Evolutionary conservation across 2,329 filamentous ascomycete species (phyloP).

Genomic region (Pseudogymnoascus sp.): DNA sequence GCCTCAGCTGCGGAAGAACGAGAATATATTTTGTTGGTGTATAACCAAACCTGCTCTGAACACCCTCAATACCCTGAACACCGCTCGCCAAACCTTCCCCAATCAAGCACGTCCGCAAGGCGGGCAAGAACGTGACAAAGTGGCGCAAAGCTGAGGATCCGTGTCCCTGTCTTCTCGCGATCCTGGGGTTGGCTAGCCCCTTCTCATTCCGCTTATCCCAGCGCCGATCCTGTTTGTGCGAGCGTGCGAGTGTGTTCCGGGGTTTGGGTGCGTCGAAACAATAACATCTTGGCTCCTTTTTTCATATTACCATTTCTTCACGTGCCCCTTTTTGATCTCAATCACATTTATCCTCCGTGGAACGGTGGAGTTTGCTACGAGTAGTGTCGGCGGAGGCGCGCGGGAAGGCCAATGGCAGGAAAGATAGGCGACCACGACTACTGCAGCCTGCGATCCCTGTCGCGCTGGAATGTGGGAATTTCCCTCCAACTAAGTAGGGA

Average conservation of each 20-base stretch:
- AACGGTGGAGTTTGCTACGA: background rate
- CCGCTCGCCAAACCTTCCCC: background rate
- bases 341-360: background rate
- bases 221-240: slow-evolving; percentile 5
- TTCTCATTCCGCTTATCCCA: background rate
- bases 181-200: background rate
- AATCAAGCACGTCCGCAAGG: background rate
- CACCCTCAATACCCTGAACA: background rate
- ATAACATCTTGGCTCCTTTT: background rate
- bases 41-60: background rate
- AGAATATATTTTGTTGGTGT: background rate
- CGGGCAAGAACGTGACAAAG: background rate
- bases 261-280: background rate
- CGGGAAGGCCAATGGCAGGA: slow-evolving; percentile 1
- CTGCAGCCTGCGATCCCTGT: slow-evolving; percentile 6
- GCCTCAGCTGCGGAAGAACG: background rate
- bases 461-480: slow-evolving; percentile 6
- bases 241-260: background rate
- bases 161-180: background rate
- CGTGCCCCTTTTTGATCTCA: too few relatives aligned
- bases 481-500: background rate
- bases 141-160: slow-evolving; percentile 6
- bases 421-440: background rate
- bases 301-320: too few relatives aligned
- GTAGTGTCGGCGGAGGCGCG: background rate